Conservation (phyloP, 2,329 filamentous ascomycete genomes). For the Calonectria pseudoturangicola region DNA sequence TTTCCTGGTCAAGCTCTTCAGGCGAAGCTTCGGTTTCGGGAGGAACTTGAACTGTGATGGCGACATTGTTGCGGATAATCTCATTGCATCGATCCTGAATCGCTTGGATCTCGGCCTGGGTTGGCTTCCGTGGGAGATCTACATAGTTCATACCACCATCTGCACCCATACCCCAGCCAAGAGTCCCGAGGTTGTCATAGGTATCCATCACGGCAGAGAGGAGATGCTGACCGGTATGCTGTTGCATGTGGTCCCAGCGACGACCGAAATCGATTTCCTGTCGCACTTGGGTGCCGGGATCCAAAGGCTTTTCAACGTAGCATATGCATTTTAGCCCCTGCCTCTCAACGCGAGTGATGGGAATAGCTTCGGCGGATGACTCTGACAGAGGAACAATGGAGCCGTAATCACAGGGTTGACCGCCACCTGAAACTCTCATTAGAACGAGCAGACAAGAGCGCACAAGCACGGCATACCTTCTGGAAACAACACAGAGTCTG, state of each 20-base stretch:
- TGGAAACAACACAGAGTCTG: constrained; percentile 57
- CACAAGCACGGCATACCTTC: constrained; percentile 47
- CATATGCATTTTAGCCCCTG: constrained; percentile 54
- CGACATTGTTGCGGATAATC: constrained; percentile 49
- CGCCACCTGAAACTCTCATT: constrained; percentile 49
- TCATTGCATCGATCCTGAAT: constrained; percentile 55
- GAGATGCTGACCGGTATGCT: constrained; percentile 58
- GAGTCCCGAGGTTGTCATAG: constrained; percentile 48
- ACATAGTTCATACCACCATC: constrained; percentile 57
- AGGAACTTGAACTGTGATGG: constrained; percentile 53
- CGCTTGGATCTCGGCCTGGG: constrained; percentile 47
- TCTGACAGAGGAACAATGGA: constrained; percentile 45
- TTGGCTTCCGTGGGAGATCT: constrained; percentile 55
- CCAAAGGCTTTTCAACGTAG: constrained; percentile 47
- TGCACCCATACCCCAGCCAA: constrained; percentile 58
- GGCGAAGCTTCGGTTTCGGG: constrained; percentile 50
- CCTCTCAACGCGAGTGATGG: constrained; percentile 52
- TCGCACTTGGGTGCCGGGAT: constrained; percentile 46
- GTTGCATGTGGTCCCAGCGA: constrained; percentile 60
- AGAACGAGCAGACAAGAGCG: neutral
- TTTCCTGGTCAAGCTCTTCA: constrained; percentile 56
- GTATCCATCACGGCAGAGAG: constrained; percentile 57
- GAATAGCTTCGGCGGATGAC: constrained; percentile 40
- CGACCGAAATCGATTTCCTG: constrained; percentile 56
- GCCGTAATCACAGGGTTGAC: constrained; percentile 57